Evolutionary conservation across 139 green algal genomes (phyloP).

Genomic region (Chlorella ohadii): DNA sequence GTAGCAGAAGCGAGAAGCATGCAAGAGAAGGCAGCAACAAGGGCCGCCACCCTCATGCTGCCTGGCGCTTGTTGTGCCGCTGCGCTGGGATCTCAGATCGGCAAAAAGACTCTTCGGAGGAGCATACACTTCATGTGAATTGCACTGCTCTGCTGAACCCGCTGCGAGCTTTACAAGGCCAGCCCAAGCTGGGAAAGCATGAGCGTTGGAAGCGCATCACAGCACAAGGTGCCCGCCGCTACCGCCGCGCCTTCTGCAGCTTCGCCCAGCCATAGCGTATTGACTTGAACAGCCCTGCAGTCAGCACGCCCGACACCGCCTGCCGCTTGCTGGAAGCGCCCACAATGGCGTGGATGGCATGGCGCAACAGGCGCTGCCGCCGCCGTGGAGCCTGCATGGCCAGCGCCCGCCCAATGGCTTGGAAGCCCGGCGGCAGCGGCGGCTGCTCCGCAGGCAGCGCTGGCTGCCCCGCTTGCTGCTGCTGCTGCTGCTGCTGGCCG

Average conservation of each 20-base stretch:
- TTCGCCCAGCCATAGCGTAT: conserved; percentile 34
- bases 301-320: conserved; percentile 25
- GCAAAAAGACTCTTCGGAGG: too few relatives aligned
- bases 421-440: not conserved
- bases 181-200: too few relatives aligned
- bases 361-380: conserved; percentile 7
- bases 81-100: too few relatives aligned
- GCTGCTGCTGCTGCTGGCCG: not conserved
- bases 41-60: too few relatives aligned
- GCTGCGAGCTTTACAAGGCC: too few relatives aligned
- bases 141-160: too few relatives aligned
- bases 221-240: too few relatives aligned
- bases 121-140: too few relatives aligned
- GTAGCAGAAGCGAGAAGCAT: too few relatives aligned
- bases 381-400: not conserved
- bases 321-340: conserved; percentile 40
- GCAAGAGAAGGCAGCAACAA: too few relatives aligned
- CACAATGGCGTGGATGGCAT: conserved; percentile 35
- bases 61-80: too few relatives aligned
- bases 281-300: conserved; percentile 40
- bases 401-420: not conserved
- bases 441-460: not conserved
- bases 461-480: not conserved
- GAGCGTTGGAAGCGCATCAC: too few relatives aligned
- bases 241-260: conserved; percentile 38